phyloP scores from a whole-genome alignment of 257 asterid genomes.

The Agastache rugosa region DNA sequence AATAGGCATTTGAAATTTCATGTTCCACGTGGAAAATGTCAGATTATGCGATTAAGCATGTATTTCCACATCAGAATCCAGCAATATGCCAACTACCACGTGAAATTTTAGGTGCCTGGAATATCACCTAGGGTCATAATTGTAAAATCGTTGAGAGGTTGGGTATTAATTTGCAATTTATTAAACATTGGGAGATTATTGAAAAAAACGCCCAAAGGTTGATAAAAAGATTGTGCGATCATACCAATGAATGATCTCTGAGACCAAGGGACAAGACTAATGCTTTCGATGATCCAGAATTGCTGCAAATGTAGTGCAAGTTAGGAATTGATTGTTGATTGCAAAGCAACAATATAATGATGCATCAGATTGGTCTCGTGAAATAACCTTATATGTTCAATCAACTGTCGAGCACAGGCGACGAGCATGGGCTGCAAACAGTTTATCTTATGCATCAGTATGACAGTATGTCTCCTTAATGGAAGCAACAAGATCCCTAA shows the following conservation, averaged over 20 bases:
- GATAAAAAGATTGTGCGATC: constrained; percentile 1
- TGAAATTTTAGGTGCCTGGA: neutral
- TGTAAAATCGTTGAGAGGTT: neutral
- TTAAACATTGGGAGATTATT: neutral
- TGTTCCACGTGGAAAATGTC: neutral
- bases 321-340: neutral
- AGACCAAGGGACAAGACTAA: constrained; percentile 88
- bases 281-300: constrained; percentile 70
- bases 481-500: constrained; percentile 14
- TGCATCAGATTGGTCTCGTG: constrained; percentile 8
- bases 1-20: neutral
- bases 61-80: neutral
- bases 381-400: constrained; percentile 83
- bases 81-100: neutral
- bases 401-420: constrained; percentile 87
- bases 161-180: neutral
- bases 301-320: constrained; percentile 51
- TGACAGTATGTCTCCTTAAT: neutral
- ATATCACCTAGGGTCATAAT: neutral
- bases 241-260: constrained; percentile 81
- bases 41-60: neutral
- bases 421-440: constrained; percentile 81
- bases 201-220: neutral
- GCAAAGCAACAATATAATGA: neutral
- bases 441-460: constrained; percentile 36